Conservation (phyloP, 352 stramenopile genomes). For the Peronospora destructor region DNA sequence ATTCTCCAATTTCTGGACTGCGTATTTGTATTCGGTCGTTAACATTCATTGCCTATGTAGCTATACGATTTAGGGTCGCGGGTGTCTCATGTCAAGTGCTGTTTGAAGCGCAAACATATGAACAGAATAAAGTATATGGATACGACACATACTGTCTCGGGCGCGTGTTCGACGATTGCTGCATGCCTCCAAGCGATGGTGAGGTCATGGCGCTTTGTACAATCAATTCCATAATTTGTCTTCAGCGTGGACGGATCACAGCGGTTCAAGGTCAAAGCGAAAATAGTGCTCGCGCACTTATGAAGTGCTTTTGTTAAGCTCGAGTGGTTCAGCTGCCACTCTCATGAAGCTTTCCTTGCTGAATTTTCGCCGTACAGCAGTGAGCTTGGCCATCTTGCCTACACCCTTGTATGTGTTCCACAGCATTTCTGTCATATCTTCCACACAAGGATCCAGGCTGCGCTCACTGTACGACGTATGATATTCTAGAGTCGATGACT, state of each 20-base stretch:
- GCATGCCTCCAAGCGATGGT: constrained; percentile 8
- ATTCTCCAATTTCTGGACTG: neutral
- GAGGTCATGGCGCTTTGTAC: constrained; percentile 26
- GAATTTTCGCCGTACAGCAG: constrained; percentile 81
- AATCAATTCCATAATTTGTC: constrained; percentile 33
- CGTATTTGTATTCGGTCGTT: constrained; percentile 7
- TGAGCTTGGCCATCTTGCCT: constrained; percentile 71
- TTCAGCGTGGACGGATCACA: constrained; percentile 12
- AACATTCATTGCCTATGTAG: constrained; percentile 4
- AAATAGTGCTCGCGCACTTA: constrained; percentile 12
- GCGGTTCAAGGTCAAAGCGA: constrained; percentile 18
- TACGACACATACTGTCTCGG: constrained; percentile 22
- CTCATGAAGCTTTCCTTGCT: constrained; percentile 73
- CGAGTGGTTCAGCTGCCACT: constrained; percentile 56
- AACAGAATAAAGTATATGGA: constrained; percentile 32
- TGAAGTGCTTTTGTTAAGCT: constrained; percentile 40
- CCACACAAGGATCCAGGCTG: constrained; percentile 48
- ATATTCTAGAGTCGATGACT: constrained; percentile 67
- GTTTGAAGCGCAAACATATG: neutral
- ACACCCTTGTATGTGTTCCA: constrained; percentile 65
- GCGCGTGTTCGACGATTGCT: constrained; percentile 16
- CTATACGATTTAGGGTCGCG: neutral
- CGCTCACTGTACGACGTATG: constrained; percentile 74
- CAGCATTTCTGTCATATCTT: constrained; percentile 76
- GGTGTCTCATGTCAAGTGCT: neutral